Conservation (phyloP, 2,329 filamentous ascomycete genomes). For the Penicillium sp. region DNA sequence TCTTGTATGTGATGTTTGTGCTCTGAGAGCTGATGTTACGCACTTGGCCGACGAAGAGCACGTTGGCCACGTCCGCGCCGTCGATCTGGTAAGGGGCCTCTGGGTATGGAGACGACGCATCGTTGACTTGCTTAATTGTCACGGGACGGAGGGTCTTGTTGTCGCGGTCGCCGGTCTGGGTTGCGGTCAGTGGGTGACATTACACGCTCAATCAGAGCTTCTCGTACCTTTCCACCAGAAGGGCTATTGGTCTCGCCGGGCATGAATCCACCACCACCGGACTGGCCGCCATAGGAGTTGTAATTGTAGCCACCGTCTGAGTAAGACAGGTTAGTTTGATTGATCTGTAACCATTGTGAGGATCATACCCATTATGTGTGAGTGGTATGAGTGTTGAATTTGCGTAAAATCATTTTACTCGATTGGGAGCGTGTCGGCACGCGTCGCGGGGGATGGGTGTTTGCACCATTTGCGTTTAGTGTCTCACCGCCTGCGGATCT, state of each 20-base stretch:
- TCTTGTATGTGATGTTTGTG: constrained; percentile 86
- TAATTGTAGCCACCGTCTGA: constrained; percentile 45
- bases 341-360: not conserved
- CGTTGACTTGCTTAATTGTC: constrained; percentile 90
- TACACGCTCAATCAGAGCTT: not conserved
- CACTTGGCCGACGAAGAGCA: constrained; percentile 88
- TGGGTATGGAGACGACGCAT: constrained; percentile 72
- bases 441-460: constrained; percentile 33
- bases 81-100: constrained; percentile 82
- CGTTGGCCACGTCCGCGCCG: constrained; percentile 66
- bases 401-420: constrained; percentile 36
- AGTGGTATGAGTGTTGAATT: constrained; percentile 10
- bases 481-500: constrained; percentile 16
- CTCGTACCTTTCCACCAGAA: constrained; percentile 40
- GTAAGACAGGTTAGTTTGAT: constrained; percentile 5
- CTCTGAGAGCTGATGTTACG: constrained; percentile 80
- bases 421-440: constrained; percentile 40
- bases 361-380: constrained; percentile 32
- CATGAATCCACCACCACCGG: constrained; percentile 59
- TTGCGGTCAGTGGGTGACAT: not conserved
- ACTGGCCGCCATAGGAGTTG: constrained; percentile 50
- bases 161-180: constrained; percentile 57
- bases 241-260: constrained; percentile 51
- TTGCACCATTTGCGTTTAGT: constrained; percentile 28
- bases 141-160: constrained; percentile 81